Evolutionary conservation across 345 rosid genomes (phyloP).

Genomic region (Salix dunnii): DNA sequence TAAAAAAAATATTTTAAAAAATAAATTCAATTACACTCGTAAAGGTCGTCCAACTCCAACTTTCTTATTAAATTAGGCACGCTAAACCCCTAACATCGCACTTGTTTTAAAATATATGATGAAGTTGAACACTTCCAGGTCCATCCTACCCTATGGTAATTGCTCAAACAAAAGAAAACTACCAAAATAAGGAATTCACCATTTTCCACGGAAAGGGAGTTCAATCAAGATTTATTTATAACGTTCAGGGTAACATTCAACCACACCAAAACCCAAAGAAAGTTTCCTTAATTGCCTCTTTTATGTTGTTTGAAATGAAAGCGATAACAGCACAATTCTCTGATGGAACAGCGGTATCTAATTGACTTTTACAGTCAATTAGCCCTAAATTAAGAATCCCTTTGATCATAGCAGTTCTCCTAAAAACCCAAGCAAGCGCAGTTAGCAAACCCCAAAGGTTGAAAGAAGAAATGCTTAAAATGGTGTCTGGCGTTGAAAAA

Average conservation of each 20-base stretch:
- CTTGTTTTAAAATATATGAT: background rate
- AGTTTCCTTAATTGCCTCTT: background rate
- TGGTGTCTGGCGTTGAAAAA: background rate
- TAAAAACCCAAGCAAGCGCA: background rate
- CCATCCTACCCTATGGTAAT: background rate
- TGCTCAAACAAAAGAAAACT: background rate
- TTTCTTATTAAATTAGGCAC: background rate
- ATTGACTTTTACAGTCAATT: background rate
- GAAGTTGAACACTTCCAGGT: background rate
- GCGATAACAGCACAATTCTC: constrained; percentile 1
- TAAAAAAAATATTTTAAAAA: too few relatives aligned
- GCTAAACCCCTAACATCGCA: background rate
- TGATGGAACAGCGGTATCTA: background rate
- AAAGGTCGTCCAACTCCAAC: background rate
- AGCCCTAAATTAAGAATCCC: background rate
- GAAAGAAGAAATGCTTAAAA: background rate
- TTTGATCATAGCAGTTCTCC: background rate
- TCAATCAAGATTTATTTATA: background rate
- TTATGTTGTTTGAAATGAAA: background rate
- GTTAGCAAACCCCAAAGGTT: background rate
- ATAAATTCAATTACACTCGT: too few relatives aligned
- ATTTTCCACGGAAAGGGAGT: background rate
- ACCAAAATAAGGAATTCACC: background rate
- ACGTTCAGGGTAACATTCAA: background rate
- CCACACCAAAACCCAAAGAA: background rate